These are phyloP conservation scores for Coemansia biformis DNA, from an alignment of 192 early-diverging fungal species.

Conservation along the genomic window DNA sequence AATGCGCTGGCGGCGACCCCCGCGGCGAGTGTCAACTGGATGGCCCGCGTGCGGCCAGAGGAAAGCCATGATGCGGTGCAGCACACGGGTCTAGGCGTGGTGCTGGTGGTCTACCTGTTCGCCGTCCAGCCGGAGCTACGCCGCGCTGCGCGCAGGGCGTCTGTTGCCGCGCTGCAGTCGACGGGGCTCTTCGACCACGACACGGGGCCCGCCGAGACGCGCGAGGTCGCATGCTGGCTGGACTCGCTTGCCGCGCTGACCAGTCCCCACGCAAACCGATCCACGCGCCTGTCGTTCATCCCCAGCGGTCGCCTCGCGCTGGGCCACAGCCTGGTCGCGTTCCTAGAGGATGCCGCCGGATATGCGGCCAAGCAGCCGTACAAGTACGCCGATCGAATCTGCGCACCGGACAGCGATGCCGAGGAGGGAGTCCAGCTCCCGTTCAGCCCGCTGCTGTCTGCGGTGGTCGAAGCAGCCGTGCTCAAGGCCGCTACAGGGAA, in stretches of 20 bases:
- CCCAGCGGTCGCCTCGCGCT: constrained; percentile 1
- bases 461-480: constrained; percentile 27
- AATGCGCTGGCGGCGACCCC: constrained; percentile 17
- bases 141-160: constrained; percentile 15
- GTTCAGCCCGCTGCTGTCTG: constrained; percentile 40
- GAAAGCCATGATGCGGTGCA: constrained; percentile 1
- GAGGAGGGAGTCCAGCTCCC: constrained; percentile 6
- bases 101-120: constrained; percentile 20
- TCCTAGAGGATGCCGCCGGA: constrained; percentile 28
- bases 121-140: constrained; percentile 33
- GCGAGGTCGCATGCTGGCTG: constrained; percentile 35
- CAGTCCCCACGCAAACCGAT: constrained; percentile 26
- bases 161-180: constrained; percentile 16
- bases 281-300: constrained; percentile 8
- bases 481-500: constrained; percentile 23
- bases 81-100: constrained; percentile 30
- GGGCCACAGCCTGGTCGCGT: constrained; percentile 19
- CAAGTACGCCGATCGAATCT: constrained; percentile 42
- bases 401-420: not conserved
- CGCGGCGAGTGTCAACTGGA: constrained; percentile 21
- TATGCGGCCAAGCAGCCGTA: constrained; percentile 32
- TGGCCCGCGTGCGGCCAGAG: constrained; percentile 1
- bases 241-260: constrained; percentile 34
- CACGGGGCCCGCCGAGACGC: not conserved
- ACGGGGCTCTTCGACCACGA: constrained; percentile 44